These are phyloP conservation scores for Ichthyophonus hoferi DNA, from an alignment of 208 protist genomes.

Conservation along the genomic window DNA sequence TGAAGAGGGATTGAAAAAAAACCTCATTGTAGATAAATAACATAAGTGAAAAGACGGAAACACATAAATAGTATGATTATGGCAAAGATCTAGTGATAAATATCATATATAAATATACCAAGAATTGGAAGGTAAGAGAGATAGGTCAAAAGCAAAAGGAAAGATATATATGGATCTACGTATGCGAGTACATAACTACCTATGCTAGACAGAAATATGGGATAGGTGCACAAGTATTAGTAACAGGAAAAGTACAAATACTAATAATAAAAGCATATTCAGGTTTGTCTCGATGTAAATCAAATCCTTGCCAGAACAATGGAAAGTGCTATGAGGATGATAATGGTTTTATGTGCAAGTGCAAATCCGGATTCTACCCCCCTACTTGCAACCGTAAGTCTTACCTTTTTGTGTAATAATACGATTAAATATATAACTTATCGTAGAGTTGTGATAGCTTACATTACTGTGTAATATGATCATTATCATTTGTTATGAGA, in stretches of 20 bases:
- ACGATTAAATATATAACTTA: no score
- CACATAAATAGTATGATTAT: no score
- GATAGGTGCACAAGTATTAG: no score
- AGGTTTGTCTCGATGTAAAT: background rate
- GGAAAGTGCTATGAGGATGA: background rate
- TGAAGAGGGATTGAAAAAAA: no score
- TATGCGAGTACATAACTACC: background rate
- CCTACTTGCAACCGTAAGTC: background rate
- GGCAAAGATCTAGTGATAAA: background rate
- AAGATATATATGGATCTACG: background rate
- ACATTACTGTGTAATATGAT: background rate
- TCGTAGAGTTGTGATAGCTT: no score
- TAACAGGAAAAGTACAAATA: background rate
- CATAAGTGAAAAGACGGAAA: no score
- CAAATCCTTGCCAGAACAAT: background rate
- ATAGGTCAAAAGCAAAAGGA: background rate
- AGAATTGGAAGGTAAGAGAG: no score
- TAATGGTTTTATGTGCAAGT: background rate
- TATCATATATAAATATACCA: background rate
- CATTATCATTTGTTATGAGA: no score
- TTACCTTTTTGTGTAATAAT: background rate
- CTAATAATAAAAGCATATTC: background rate
- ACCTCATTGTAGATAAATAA: no score
- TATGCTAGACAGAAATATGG: no score
- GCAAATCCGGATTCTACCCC: background rate